Conservation (phyloP, 352 stramenopile species). For the Pythium sukuiense region DNA sequence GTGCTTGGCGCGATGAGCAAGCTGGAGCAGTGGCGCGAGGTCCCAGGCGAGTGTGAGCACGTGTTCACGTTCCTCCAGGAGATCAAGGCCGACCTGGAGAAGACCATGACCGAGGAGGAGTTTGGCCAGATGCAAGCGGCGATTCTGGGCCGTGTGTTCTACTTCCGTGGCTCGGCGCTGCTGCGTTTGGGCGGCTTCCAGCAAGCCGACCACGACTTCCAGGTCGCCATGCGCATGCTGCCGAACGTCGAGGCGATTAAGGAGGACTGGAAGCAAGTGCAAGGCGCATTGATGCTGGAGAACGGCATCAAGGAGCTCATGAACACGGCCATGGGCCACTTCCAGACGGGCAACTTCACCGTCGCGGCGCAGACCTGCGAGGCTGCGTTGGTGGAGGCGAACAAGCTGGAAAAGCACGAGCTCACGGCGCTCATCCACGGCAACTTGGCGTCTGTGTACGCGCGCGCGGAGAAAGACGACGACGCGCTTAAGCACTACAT, state of each 20-base stretch:
- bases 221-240: slow-evolving; percentile 47
- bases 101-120: slow-evolving; percentile 24
- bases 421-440: slow-evolving; percentile 67
- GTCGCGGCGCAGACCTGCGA: slow-evolving; percentile 47
- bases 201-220: slow-evolving; percentile 51
- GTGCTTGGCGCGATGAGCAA: slow-evolving; percentile 58
- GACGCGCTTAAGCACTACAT: slow-evolving; percentile 68
- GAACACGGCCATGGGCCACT: slow-evolving; percentile 54
- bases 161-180: slow-evolving; percentile 67
- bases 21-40: slow-evolving; percentile 47
- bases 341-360: slow-evolving; percentile 59
- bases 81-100: slow-evolving; percentile 35
- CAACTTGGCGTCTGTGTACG: slow-evolving; percentile 60
- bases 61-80: slow-evolving; percentile 51
- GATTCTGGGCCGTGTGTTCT: slow-evolving; percentile 48
- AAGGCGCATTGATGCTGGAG: slow-evolving; percentile 45
- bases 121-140: slow-evolving; percentile 29
- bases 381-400: slow-evolving; percentile 45
- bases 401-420: slow-evolving; percentile 57
- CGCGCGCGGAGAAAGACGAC: slow-evolving; percentile 50
- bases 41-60: slow-evolving; percentile 46
- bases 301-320: slow-evolving; percentile 53
- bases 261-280: slow-evolving; percentile 54
- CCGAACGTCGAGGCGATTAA: slow-evolving; percentile 48
- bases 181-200: slow-evolving; percentile 41